Percentiles rank a stretch among this genome's conserved stretches.
These are phyloP conservation scores for Fomitopsis betulina DNA, from an alignment of 1,284 basidiomycete species.

Conservation along the genomic window DNA sequence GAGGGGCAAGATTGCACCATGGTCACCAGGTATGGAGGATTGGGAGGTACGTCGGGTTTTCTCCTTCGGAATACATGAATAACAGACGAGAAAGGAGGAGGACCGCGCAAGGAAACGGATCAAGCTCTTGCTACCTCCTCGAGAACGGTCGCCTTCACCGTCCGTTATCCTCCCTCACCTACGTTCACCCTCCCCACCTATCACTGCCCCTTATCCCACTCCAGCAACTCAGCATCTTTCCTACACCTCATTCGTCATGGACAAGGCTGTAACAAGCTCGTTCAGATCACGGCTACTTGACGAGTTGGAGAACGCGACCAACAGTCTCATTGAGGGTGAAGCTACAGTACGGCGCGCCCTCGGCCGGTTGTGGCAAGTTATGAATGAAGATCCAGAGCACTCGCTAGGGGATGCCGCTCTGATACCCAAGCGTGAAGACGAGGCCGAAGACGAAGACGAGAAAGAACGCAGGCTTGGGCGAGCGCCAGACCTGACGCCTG, in stretches of 20 bases:
- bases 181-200: slow-evolving; percentile 40
- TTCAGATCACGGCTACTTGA: slow-evolving; percentile 73
- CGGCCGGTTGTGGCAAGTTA: slow-evolving; percentile 73
- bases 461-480: slow-evolving; percentile 37
- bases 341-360: slow-evolving; percentile 63
- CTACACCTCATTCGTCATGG: slow-evolving; percentile 80
- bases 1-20: slow-evolving; percentile 69
- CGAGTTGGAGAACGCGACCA: slow-evolving; percentile 73
- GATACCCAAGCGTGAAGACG: slow-evolving; percentile 61
- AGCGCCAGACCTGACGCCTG: slow-evolving; percentile 60
- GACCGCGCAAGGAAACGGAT: slow-evolving; percentile 77
- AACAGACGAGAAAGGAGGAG: slow-evolving; percentile 49
- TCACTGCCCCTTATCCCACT: slow-evolving; percentile 61
- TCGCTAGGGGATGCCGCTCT: slow-evolving; percentile 31
- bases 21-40: slow-evolving; percentile 76
- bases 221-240: slow-evolving; percentile 62
- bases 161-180: slow-evolving; percentile 39
- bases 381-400: slow-evolving; percentile 57
- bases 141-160: slow-evolving; percentile 32
- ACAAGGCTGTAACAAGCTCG: slow-evolving; percentile 75
- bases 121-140: slow-evolving; percentile 50
- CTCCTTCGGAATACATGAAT: background rate
- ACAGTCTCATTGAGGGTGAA: slow-evolving; percentile 76
- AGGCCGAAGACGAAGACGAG: slow-evolving; percentile 36
- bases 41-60: slow-evolving; percentile 59